These are phyloP conservation scores for Ambrosia artemisiifolia DNA, from an alignment of 129 eudicot species.

Conservation along the genomic window DNA sequence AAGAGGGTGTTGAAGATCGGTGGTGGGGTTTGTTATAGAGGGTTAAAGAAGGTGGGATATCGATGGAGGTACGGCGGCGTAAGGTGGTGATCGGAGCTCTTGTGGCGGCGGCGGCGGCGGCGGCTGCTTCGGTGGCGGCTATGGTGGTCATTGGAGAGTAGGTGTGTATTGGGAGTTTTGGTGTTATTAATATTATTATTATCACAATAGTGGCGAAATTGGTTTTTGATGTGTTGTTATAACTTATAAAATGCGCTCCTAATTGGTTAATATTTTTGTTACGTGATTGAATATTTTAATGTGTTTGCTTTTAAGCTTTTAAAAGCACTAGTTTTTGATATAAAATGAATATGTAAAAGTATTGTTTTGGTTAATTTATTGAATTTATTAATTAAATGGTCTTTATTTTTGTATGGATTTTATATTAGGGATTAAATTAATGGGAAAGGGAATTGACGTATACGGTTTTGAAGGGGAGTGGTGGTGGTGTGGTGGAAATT, in stretches of 20 bases:
- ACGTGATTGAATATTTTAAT: not conserved
- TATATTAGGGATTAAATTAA: no score
- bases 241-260: not conserved
- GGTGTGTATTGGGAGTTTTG: not conserved
- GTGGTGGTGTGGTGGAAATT: slow-evolving; percentile 19
- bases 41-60: slow-evolving; percentile 6
- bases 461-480: slow-evolving; percentile 1
- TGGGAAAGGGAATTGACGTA: no score
- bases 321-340: no score
- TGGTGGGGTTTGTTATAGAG: slow-evolving; percentile 19
- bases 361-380: no score
- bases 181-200: not conserved
- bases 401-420: no score
- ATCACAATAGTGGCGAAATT: slow-evolving; percentile 21
- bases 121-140: slow-evolving; percentile 5
- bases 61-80: slow-evolving; percentile 50
- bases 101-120: slow-evolving; percentile 19
- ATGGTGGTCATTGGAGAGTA: slow-evolving; percentile 18
- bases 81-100: slow-evolving; percentile 26
- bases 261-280: not conserved
- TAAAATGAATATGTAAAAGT: no score
- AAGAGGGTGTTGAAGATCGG: not conserved
- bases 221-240: slow-evolving; percentile 4
- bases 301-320: not conserved
- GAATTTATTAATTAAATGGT: no score